phyloP scores from a whole-genome alignment of 768 basidiomycete species.

The Myochromella boudieri region DNA sequence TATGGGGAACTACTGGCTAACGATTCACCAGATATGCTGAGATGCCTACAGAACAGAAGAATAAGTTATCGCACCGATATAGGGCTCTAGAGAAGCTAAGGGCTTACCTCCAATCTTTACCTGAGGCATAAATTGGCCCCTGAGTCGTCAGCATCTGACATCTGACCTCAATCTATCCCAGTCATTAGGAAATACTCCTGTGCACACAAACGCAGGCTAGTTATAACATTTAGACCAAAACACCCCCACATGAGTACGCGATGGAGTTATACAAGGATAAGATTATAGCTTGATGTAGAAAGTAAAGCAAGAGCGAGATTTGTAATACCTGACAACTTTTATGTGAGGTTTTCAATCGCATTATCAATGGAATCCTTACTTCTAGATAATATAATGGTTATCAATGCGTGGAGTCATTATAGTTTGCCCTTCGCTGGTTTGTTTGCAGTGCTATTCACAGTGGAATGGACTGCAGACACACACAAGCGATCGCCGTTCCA shows the following conservation, averaged over 20 bases:
- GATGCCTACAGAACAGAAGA: slow-evolving; percentile 69
- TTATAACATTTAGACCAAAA: no score
- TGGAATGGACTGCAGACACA: slow-evolving; percentile 44
- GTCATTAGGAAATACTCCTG: no score
- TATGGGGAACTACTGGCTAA: not conserved
- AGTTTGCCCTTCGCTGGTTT: slow-evolving; percentile 11
- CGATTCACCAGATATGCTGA: slow-evolving; percentile 61
- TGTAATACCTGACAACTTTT: no score
- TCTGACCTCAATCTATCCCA: no score
- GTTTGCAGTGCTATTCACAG: slow-evolving; percentile 25
- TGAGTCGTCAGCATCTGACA: not conserved
- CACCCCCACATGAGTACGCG: no score
- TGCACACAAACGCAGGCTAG: no score
- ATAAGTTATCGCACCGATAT: slow-evolving; percentile 71
- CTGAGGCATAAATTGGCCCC: no score
- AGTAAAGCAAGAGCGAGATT: no score
- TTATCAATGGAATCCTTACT: not conserved
- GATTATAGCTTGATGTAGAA: no score
- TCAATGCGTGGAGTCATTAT: not conserved
- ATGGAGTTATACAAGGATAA: no score
- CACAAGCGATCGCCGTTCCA: slow-evolving; percentile 42
- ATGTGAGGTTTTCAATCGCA: not conserved
- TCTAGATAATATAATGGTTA: not conserved
- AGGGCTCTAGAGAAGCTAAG: slow-evolving; percentile 71
- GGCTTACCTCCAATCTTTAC: slow-evolving; percentile 45